A percentile compares a stretch with the other conserved stretches of the same genome.
Evolutionary conservation across 1,139 yeast genomes (phyloP).

Genomic region (Magnusiomyces fungicola): DNA sequence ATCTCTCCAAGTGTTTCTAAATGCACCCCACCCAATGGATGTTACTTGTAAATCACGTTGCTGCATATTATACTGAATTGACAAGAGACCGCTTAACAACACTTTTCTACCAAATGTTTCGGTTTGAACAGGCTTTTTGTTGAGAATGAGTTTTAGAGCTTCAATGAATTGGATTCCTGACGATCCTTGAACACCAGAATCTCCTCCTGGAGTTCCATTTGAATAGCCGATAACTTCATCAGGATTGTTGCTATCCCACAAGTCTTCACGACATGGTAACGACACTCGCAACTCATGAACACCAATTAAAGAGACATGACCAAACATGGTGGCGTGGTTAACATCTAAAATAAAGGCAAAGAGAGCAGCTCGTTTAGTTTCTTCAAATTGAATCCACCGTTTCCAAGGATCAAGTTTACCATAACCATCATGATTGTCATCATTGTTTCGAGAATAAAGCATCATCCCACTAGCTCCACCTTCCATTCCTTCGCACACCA

Average conservation of each 20-base stretch:
- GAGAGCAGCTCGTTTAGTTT: constrained; percentile 67
- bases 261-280: constrained; percentile 70
- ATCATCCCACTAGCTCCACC: constrained; percentile 9
- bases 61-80: constrained; percentile 67
- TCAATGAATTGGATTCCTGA: constrained; percentile 39
- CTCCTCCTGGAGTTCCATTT: constrained; percentile 24
- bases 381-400: constrained; percentile 72
- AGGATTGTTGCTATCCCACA: constrained; percentile 50
- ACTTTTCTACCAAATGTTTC: constrained; percentile 56
- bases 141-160: constrained; percentile 50
- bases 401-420: constrained; percentile 35
- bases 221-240: background rate
- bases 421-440: background rate
- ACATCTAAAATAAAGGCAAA: constrained; percentile 77
- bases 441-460: constrained; percentile 1
- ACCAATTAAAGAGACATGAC: constrained; percentile 61
- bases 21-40: constrained; percentile 40
- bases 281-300: constrained; percentile 66
- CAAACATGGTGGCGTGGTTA: constrained; percentile 71
- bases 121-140: constrained; percentile 44
- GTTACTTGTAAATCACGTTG: constrained; percentile 57
- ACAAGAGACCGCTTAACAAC: constrained; percentile 60
- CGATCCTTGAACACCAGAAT: background rate
- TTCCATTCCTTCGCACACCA: background rate
- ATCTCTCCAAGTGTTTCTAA: constrained; percentile 53